Evolutionary conservation across 129 eudicot species (phyloP).

Genomic region (Artemisia tridentata): DNA sequence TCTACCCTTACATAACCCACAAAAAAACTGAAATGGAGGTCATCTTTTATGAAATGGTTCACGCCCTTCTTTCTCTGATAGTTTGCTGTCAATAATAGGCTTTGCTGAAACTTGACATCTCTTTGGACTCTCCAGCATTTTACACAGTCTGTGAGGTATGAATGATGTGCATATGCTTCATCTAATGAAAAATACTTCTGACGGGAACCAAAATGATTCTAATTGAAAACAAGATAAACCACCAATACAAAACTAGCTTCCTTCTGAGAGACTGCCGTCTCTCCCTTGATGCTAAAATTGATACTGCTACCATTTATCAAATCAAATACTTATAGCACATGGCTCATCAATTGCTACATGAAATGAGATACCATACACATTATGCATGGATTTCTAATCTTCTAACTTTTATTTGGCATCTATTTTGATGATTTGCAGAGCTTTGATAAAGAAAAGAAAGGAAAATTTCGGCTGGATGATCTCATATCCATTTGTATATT

Average conservation of each 20-base stretch:
- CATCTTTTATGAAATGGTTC: constrained; percentile 1
- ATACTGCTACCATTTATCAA: too few relatives aligned
- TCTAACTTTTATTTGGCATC: not conserved
- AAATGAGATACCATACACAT: not conserved
- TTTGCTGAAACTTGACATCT: constrained; percentile 67
- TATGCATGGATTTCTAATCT: not conserved
- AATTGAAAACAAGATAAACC: not conserved
- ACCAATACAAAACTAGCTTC: not conserved
- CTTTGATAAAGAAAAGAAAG: constrained; percentile 74
- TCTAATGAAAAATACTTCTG: not conserved
- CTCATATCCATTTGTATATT: constrained; percentile 87
- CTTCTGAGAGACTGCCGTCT: too few relatives aligned
- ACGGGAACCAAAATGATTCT: not conserved
- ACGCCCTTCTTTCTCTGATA: constrained; percentile 11
- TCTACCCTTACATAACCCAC: not conserved
- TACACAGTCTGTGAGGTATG: constrained; percentile 94
- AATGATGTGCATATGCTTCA: not conserved
- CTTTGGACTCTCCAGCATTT: constrained; percentile 88
- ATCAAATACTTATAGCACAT: not conserved
- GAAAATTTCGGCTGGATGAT: constrained; percentile 77
- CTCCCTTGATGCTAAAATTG: too few relatives aligned
- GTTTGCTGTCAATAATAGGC: constrained; percentile 45
- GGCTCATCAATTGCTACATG: constrained; percentile 14
- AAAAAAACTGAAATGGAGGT: not conserved
- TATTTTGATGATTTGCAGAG: constrained; percentile 47